A percentile compares a stretch with the other conserved stretches of the same genome.
These are phyloP conservation scores for Cryphonectria parasitica DNA, from an alignment of 2,329 filamentous ascomycete species.

Conservation along the genomic window DNA sequence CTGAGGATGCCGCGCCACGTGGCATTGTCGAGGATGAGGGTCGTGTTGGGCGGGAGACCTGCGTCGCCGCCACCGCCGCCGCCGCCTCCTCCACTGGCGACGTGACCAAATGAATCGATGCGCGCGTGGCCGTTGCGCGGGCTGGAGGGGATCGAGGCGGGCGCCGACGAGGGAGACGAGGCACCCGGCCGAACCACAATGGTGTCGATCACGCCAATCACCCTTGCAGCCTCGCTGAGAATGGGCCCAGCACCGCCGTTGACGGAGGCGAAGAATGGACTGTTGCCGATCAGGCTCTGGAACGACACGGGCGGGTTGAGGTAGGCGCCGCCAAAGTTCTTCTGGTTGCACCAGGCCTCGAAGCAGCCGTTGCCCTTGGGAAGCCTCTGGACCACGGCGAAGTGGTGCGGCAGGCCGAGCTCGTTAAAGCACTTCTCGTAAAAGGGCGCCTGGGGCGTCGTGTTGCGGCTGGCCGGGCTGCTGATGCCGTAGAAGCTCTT, in stretches of 20 bases:
- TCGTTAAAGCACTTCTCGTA: constrained; percentile 85
- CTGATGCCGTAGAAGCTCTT: constrained; percentile 82
- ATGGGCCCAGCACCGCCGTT: constrained; percentile 57
- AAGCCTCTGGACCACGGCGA: constrained; percentile 73
- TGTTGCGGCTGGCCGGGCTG: constrained; percentile 64
- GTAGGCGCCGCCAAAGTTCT: constrained; percentile 80
- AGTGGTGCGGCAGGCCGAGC: constrained; percentile 82
- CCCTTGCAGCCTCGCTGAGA: constrained; percentile 75
- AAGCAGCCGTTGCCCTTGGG: constrained; percentile 67
- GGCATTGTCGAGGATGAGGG: constrained; percentile 78
- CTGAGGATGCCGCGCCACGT: constrained; percentile 85
- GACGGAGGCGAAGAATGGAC: constrained; percentile 54
- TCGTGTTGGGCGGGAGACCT: constrained; percentile 52
- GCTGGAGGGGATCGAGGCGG: constrained; percentile 53
- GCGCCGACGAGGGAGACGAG: constrained; percentile 46
- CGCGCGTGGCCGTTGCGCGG: constrained; percentile 38
- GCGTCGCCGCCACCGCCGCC: constrained; percentile 31
- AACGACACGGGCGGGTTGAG: constrained; percentile 72
- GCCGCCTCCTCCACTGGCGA: not conserved
- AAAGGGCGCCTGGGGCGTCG: constrained; percentile 77
- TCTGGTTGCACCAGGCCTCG: constrained; percentile 72
- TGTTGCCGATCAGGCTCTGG: constrained; percentile 62
- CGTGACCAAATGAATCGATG: constrained; percentile 26
- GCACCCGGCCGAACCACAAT: constrained; percentile 66
- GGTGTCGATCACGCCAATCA: constrained; percentile 82